Base-by-base conservation (phyloP, 2,329 filamentous ascomycete species). In the Xylariaceae sp. region DNA sequence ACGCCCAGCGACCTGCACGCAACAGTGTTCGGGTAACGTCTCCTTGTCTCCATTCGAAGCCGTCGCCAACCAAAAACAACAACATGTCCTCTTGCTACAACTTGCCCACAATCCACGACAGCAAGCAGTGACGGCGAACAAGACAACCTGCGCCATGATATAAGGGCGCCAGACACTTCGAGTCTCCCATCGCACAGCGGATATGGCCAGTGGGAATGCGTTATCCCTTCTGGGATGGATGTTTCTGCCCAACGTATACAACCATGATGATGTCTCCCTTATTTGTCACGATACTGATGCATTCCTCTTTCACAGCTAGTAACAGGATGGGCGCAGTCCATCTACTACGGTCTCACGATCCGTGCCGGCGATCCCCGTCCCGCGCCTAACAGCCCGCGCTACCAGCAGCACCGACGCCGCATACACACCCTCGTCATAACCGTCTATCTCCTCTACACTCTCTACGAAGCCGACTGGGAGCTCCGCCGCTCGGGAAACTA, bases 391-490 rank as follows among this genome's bases (percentile, higher is more conserved):
- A 77, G 80, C n/a, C 78, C 84, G 2, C 84, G 84, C 59, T 89
- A 83, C 69, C 77, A 80, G 57, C 78, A 80, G 51, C 89, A 97
- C 74, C 87, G 90, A 54, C 88, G 88, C 52, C 82, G 84, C 62
- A 93, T 97, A 68, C 86, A 94, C 69, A 87, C 93, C 66, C 76
- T 87, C 61, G 89, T 97, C 64, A 87, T 97, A 46, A 77, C 87
- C 45, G 74, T 82, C 55, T 99, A 97, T 74, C 88, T 97, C 36
- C 73, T 87, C 59, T 97, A 96, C 77, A 96, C 91, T 43, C 84
- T 97, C 63, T 94, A 92, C 74, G 93, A 97, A 73, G 88, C 90
- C 64, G 89, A 96, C 77, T 84, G 89, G 74, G 84, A 90, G 57
- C 79, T 96, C 28, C 87, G 83, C 57, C 75, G 79, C 22, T 28